A percentile compares a stretch with the other conserved stretches of the same genome.
Conservation (phyloP, 148 eudicot genomes). For the Diospyros kaki region DNA sequence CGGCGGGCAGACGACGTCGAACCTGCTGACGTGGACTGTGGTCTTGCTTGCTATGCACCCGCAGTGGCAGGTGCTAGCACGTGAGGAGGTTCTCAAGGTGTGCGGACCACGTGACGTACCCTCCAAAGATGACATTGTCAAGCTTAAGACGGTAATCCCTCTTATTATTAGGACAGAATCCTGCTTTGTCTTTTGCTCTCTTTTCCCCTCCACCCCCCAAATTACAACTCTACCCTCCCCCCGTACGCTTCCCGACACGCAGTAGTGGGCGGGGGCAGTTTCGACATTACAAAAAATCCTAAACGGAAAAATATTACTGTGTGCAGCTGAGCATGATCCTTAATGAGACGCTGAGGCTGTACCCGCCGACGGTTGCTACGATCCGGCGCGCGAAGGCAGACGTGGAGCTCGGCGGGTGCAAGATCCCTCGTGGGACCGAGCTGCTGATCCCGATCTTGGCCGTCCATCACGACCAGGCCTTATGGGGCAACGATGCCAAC, state of each 20-base stretch:
- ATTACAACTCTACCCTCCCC: neutral
- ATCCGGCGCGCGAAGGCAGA: slow-evolving; percentile 77
- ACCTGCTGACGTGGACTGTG: slow-evolving; percentile 93
- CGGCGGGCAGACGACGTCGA: slow-evolving; percentile 90
- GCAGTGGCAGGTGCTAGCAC: slow-evolving; percentile 86
- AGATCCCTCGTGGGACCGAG: slow-evolving; percentile 75
- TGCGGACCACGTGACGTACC: slow-evolving; percentile 92
- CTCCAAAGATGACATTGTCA: slow-evolving; percentile 72
- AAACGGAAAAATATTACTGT: neutral
- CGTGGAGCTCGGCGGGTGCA: slow-evolving; percentile 59
- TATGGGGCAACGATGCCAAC: slow-evolving; percentile 75
- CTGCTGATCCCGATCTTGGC: slow-evolving; percentile 80
- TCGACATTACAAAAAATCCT: neutral
- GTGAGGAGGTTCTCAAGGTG: slow-evolving; percentile 80
- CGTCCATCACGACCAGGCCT: slow-evolving; percentile 70
- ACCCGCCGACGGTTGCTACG: slow-evolving; percentile 85
- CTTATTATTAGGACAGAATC: neutral
- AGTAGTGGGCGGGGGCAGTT: neutral
- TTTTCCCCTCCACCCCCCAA: neutral
- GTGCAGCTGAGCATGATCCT: slow-evolving; percentile 85
- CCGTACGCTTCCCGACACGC: neutral
- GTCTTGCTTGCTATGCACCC: slow-evolving; percentile 91
- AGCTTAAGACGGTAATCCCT: slow-evolving; percentile 73
- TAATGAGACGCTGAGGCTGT: slow-evolving; percentile 70
- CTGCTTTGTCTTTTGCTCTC: neutral